Percentiles rank a stretch among this genome's conserved stretches.
Conservation (phyloP, 2,329 filamentous ascomycete genomes). For the Colletotrichum chrysophilum region DNA sequence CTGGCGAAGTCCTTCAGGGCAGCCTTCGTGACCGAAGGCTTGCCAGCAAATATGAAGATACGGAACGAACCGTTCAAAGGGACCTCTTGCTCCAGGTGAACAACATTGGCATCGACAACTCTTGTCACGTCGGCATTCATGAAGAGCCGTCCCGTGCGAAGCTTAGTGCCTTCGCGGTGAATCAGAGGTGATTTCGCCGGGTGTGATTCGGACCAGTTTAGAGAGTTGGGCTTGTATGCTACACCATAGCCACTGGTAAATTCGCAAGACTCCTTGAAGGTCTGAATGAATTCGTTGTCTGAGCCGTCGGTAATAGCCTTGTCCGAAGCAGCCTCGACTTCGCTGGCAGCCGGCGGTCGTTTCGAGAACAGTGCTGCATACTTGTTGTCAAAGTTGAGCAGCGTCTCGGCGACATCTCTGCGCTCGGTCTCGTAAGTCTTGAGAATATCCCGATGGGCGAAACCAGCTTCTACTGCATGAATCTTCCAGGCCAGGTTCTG, state of each 20-base stretch:
- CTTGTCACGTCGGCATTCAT: conserved; percentile 83
- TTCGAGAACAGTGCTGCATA: conserved; percentile 92
- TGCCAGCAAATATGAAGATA: conserved; percentile 85
- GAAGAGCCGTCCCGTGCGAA: conserved; percentile 78
- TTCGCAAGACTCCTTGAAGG: conserved; percentile 89
- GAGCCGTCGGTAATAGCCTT: conserved; percentile 35
- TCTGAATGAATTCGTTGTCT: conserved; percentile 84
- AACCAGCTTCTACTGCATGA: conserved; percentile 84
- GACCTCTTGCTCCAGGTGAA: conserved; percentile 89
- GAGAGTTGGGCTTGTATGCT: conserved; percentile 78
- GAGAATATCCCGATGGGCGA: conserved; percentile 76
- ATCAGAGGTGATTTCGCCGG: conserved; percentile 74
- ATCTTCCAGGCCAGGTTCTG: conserved; percentile 97
- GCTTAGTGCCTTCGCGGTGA: conserved; percentile 66
- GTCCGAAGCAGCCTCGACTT: conserved; percentile 71
- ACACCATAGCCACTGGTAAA: conserved; percentile 94
- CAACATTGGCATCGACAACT: conserved; percentile 86
- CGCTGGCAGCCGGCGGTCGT: conserved; percentile 72
- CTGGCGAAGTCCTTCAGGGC: conserved; percentile 75
- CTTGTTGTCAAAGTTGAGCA: conserved; percentile 85
- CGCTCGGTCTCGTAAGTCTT: conserved; percentile 88
- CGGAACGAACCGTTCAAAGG: conserved; percentile 89
- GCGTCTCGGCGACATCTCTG: conserved; percentile 81
- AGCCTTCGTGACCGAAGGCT: conserved; percentile 58
- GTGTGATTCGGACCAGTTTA: conserved; percentile 84